Base-by-base conservation (phyloP, 2,329 filamentous ascomycete genomes). In the Colletotrichum sp. region DNA sequence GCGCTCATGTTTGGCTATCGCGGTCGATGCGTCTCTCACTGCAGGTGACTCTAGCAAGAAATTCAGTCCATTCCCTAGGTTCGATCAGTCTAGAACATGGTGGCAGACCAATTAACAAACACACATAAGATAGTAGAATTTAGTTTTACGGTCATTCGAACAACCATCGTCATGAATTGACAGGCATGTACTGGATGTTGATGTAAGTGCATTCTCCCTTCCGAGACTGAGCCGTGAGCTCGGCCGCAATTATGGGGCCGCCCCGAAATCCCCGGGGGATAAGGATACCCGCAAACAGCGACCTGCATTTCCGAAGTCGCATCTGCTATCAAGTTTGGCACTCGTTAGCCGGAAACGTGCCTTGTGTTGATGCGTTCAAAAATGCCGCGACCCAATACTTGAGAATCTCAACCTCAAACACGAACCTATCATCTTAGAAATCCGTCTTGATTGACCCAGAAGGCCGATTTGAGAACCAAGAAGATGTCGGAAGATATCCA, bases 341-440 rank as follows among this genome's bases (percentile, higher is more conserved):
- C 44, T 52, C 44, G 3, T 52, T 52, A 52, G 44, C 44, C 44
- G 44, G 44, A 21, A 52, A 13, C 44, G 44, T 52, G 4, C 6
- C 10, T 8, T 13, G n/a, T 8, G n/a, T 52, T 8, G n/a, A 2
- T 52, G 44, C 44, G 6, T 52, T 12, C 39, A 10, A 52, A 52
- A 52, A 8, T 52, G n/a, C n/a, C 44, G 44, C 44, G 3, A 3
- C n/a, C n/a, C 12, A 8, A 21, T 21, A 24, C 1, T 13, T 13
- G 0, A 52, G 3, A 21, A 3, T 52, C n/a, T 2, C n/a, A 52
- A 8, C 10, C 44, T 0, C n/a, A 52, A 13, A 10, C 44, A 8
- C n/a, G 10, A 5, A 13, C 2, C 2, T 21, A 44, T n/a, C 39
- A 1, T 21, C 1, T 1, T 1, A 21, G 10, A 2, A 52, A 8